A percentile compares a stretch with the other conserved stretches of the same genome.
Evolutionary conservation across 352 stramenopile genomes (phyloP).

Genomic region (Pseudoperonospora humuli): DNA sequence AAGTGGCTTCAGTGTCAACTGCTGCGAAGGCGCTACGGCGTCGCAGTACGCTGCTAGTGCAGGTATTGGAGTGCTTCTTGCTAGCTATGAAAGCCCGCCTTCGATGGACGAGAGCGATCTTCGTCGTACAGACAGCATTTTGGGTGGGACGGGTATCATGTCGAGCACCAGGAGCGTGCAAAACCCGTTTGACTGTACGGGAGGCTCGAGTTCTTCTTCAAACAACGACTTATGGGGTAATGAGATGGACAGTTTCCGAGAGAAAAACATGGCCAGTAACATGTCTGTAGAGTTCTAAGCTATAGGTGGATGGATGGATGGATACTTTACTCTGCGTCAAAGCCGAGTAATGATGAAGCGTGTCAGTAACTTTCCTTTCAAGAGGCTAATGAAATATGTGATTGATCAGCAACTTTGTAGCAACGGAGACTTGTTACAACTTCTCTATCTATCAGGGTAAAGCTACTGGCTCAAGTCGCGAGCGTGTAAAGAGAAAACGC

Average conservation of each 20-base stretch:
- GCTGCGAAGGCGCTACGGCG: slow-evolving; percentile 8
- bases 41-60: slow-evolving; percentile 21
- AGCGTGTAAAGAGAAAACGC: slow-evolving; percentile 92
- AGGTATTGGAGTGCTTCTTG: slow-evolving; percentile 8
- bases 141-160: slow-evolving; percentile 27
- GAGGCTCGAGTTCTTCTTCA: slow-evolving; percentile 20
- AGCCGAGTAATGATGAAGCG: too few relatives aligned
- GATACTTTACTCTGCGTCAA: too few relatives aligned
- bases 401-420: too few relatives aligned
- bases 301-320: slow-evolving; percentile 5
- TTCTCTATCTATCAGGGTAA: too few relatives aligned
- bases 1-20: slow-evolving; percentile 7
- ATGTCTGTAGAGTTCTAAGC: slow-evolving; percentile 56
- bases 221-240: slow-evolving; percentile 39
- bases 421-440: too few relatives aligned
- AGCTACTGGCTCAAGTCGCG: slow-evolving; percentile 25
- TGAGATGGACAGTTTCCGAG: slow-evolving; percentile 23
- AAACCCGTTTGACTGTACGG: slow-evolving; percentile 28
- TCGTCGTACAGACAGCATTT: slow-evolving; percentile 34
- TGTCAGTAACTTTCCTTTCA: slow-evolving; percentile 8
- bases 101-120: slow-evolving; percentile 30
- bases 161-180: slow-evolving; percentile 11
- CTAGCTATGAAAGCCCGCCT: slow-evolving; percentile 41
- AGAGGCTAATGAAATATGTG: slow-evolving; percentile 8
- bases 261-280: slow-evolving; percentile 42